Conservation (phyloP, 164 flowering plant species). For the Vitis vinifera region DNA sequence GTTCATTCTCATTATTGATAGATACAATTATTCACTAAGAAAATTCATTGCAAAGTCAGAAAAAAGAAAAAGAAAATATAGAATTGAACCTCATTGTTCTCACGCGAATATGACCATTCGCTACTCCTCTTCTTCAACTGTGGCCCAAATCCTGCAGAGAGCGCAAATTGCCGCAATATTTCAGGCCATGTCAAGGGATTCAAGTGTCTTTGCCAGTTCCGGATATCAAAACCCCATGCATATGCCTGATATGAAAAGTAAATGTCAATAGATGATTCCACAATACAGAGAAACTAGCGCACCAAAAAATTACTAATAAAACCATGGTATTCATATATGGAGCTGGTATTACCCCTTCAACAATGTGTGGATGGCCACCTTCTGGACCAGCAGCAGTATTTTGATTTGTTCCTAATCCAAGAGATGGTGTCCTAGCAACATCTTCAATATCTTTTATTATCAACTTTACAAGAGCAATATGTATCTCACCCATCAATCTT, state of each 20-base stretch:
- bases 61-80: not conserved
- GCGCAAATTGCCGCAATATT: conserved; percentile 82
- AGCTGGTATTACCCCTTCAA: conserved; percentile 78
- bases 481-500: conserved; percentile 85
- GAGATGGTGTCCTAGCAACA: conserved; percentile 87
- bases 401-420: conserved; percentile 66
- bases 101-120: conserved; percentile 42
- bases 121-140: conserved; percentile 59
- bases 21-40: too few relatives aligned
- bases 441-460: conserved; percentile 95
- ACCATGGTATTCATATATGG: not conserved
- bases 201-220: conserved; percentile 81
- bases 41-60: not conserved
- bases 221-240: conserved; percentile 94
- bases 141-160: conserved; percentile 94
- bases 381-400: conserved; percentile 68
- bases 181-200: conserved; percentile 96
- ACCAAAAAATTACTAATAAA: not conserved
- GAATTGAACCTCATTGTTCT: conserved; percentile 61
- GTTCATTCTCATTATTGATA: too few relatives aligned
- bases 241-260: conserved; percentile 65
- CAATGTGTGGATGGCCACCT: conserved; percentile 94
- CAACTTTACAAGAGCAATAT: conserved; percentile 70
- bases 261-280: not conserved
- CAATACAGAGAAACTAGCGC: not conserved